Evolutionary conservation across 805 yeast species (phyloP).

Genomic region (Starmera caribaea): DNA sequence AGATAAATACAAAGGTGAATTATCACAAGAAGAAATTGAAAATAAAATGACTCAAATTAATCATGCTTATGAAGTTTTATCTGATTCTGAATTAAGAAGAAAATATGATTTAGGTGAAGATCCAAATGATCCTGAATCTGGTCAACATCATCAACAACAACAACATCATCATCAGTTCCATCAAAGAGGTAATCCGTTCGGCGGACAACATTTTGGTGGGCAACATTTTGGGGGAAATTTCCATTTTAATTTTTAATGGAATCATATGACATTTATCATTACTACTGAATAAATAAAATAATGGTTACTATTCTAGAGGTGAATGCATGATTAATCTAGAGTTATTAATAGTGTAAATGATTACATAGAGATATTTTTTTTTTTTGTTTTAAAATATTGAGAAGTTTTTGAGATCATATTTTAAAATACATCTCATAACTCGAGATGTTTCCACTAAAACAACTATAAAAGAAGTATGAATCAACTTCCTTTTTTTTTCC

Average conservation of each 20-base stretch:
- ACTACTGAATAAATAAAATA: too few relatives aligned
- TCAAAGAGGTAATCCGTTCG: conserved; percentile 4
- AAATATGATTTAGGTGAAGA: conserved; percentile 60
- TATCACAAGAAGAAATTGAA: conserved; percentile 62
- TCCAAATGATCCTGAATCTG: conserved; percentile 31
- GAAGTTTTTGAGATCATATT: too few relatives aligned
- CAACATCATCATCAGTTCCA: not conserved
- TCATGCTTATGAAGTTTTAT: conserved; percentile 81
- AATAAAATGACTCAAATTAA: conserved; percentile 85
- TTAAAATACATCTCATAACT: too few relatives aligned
- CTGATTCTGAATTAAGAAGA: conserved; percentile 51
- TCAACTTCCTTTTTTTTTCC: too few relatives aligned
- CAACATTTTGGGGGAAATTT: not conserved
- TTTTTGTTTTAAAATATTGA: too few relatives aligned
- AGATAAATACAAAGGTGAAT: conserved; percentile 72
- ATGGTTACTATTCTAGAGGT: too few relatives aligned
- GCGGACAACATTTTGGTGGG: not conserved
- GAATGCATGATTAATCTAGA: too few relatives aligned
- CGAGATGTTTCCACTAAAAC: not conserved
- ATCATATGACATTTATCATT: too few relatives aligned
- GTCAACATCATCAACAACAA: not conserved
- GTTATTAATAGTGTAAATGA: too few relatives aligned
- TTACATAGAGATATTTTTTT: too few relatives aligned
- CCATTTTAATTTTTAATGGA: conserved; percentile 1
- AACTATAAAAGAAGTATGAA: not conserved